phyloP scores from a whole-genome alignment of 164 flowering plant species.

The Tinospora cordifolia region DNA sequence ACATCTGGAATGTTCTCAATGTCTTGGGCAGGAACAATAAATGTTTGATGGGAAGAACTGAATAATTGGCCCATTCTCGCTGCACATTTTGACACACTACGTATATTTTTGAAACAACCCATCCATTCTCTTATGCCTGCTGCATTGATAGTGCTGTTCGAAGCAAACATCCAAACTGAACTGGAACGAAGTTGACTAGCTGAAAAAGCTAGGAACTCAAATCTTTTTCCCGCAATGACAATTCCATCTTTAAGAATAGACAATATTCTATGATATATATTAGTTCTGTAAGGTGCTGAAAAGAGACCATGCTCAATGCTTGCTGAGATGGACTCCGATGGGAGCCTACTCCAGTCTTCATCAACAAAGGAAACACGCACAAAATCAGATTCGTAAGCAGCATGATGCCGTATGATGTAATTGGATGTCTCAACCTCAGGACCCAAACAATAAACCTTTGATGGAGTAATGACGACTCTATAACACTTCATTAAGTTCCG shows the following conservation, averaged over 20 bases:
- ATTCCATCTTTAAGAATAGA: slow-evolving; percentile 70
- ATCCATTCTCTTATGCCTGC: slow-evolving; percentile 84
- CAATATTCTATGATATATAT: slow-evolving; percentile 56
- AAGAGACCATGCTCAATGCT: slow-evolving; percentile 44
- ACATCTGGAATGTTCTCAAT: slow-evolving; percentile 75
- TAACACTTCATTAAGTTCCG: slow-evolving; percentile 67
- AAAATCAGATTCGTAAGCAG: slow-evolving; percentile 69
- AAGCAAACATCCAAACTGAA: slow-evolving; percentile 99
- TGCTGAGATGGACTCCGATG: slow-evolving; percentile 46
- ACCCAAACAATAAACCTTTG: slow-evolving; percentile 80
- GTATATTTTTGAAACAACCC: slow-evolving; percentile 77
- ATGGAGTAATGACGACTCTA: slow-evolving; percentile 69
- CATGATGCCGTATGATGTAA: slow-evolving; percentile 70
- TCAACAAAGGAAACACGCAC: slow-evolving; percentile 89
- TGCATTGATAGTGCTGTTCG: slow-evolving; percentile 57
- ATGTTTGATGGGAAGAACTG: slow-evolving; percentile 70
- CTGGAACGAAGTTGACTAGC: slow-evolving; percentile 88
- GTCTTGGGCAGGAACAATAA: slow-evolving; percentile 45
- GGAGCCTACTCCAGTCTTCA: slow-evolving; percentile 86
- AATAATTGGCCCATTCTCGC: slow-evolving; percentile 97
- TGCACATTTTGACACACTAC: slow-evolving; percentile 86
- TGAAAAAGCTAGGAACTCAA: slow-evolving; percentile 89
- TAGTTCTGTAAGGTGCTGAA: slow-evolving; percentile 51
- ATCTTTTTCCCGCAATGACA: slow-evolving; percentile 61
- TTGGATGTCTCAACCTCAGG: slow-evolving; percentile 88